These are phyloP conservation scores for Tricholoma terreum DNA, from an alignment of 768 basidiomycete species.

Conservation along the genomic window DNA sequence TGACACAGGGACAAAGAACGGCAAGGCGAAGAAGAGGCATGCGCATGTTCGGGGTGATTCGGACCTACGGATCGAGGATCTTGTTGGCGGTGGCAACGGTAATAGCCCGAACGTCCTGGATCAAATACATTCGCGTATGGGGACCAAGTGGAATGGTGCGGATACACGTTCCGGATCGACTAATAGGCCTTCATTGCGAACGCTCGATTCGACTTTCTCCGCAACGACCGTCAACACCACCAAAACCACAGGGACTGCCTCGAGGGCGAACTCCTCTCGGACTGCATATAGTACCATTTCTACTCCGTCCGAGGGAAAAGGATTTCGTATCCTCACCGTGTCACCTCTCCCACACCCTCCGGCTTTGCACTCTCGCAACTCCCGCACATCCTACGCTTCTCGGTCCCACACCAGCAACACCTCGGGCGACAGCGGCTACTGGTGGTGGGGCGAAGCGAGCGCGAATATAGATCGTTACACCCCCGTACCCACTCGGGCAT, in stretches of 20 bases:
- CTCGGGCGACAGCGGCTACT: conserved; percentile 4
- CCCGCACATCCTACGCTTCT: conserved; percentile 13
- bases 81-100: not conserved
- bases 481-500: conserved; percentile 30
- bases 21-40: not conserved
- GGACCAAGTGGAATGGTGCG: not conserved
- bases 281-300: not conserved
- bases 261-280: conserved; percentile 16
- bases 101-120: not conserved
- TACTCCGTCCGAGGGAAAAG: conserved; percentile 12
- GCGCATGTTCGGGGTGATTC: not conserved
- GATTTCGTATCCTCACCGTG: conserved; percentile 43
- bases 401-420: conserved; percentile 4
- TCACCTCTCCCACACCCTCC: conserved; percentile 19
- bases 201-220: not conserved
- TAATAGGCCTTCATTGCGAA: not conserved
- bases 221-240: conserved; percentile 12
- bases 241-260: conserved; percentile 11
- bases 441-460: conserved; percentile 12
- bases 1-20: conserved; percentile 11
- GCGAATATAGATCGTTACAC: conserved; percentile 38
- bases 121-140: not conserved
- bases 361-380: not conserved
- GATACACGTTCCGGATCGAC: not conserved
- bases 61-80: not conserved